A percentile compares a stretch with the other conserved stretches of the same genome.
Conservation (phyloP, 768 basidiomycete genomes). For the Pulveroboletus sp. region DNA sequence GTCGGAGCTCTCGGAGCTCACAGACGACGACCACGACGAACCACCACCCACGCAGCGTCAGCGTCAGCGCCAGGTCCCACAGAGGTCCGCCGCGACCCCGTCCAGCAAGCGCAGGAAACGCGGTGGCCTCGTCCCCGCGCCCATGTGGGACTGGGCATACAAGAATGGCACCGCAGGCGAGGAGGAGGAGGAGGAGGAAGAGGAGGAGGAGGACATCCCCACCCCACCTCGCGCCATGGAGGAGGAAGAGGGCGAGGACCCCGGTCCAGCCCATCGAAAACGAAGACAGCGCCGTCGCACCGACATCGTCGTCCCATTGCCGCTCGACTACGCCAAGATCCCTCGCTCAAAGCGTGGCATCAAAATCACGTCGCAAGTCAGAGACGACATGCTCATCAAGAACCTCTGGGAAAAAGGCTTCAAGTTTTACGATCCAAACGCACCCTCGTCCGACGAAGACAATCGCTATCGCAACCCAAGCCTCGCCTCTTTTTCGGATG, state of each 20-base stretch:
- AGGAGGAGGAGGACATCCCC: slow-evolving; percentile 42
- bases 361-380: neutral
- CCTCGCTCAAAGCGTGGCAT: slow-evolving; percentile 20
- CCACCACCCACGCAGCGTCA: slow-evolving; percentile 12
- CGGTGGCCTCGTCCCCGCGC: slow-evolving; percentile 69
- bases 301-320: slow-evolving; percentile 14
- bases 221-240: slow-evolving; percentile 55
- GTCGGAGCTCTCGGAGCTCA: slow-evolving; percentile 82
- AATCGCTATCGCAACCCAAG: slow-evolving; percentile 3
- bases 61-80: slow-evolving; percentile 5
- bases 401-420: slow-evolving; percentile 15
- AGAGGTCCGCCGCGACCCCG: slow-evolving; percentile 8
- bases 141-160: slow-evolving; percentile 86
- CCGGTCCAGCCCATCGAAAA: slow-evolving; percentile 19
- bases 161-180: slow-evolving; percentile 44
- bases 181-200: slow-evolving; percentile 41
- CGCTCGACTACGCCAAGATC: slow-evolving; percentile 14
- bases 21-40: slow-evolving; percentile 72
- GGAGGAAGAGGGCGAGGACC: slow-evolving; percentile 55
- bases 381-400: slow-evolving; percentile 1
- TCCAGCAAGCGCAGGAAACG: slow-evolving; percentile 46
- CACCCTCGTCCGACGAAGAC: slow-evolving; percentile 22
- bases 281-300: slow-evolving; percentile 11
- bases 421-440: slow-evolving; percentile 19
- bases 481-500: slow-evolving; percentile 10